Evolutionary conservation across 2,329 filamentous ascomycete genomes (phyloP), one percentile per base, ranked within the genome.

Genomic region (Magnaporthales sp.): DNA sequence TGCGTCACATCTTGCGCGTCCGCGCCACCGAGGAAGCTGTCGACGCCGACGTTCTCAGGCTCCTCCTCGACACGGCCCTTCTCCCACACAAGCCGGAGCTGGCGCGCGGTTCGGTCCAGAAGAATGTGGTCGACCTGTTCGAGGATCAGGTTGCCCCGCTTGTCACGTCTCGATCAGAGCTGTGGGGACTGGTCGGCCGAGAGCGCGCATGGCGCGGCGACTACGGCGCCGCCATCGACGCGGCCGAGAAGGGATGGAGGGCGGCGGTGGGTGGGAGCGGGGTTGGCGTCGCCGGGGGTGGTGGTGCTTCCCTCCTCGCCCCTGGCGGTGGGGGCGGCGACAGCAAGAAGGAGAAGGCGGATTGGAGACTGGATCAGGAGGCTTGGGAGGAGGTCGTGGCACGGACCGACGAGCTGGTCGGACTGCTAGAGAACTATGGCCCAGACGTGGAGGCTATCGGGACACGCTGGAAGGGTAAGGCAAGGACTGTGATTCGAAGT

Each of bases 181-280:
- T 97, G 1, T 98, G 93, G 92, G 82, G 84, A 1, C 79, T 96
- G 0, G 82, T 96, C 0, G 84, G 89, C 0, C 86, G 88, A 5
- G 80, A 96, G 19, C 87, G 91, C 4, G 81, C 89, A 15, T 97
- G 92, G 87, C 85, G 88, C 8, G 79, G 85, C 2, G 89, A 91
- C 66, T 91, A 89, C 1, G 78, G 80, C 0, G 88, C 88, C 1
- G 91, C 93, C 4, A 82, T 98, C 1, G 90, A 93, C 6, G 92
- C 91, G 1, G 87, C 93, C 31, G 95, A 98, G 78, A 93, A 94
- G 74, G 92, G 90, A 0, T 99, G 94, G 93, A 86, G 95, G 2
- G 87, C 90, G 0, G 86, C 89, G 0, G 80, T 84, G 0, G 81
- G 83, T 64, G 78, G 85, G 71, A 81, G 86, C 30, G 74, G 80